phyloP scores from a whole-genome alignment of 768 basidiomycete species.

The Pisolithus microcarpus region DNA sequence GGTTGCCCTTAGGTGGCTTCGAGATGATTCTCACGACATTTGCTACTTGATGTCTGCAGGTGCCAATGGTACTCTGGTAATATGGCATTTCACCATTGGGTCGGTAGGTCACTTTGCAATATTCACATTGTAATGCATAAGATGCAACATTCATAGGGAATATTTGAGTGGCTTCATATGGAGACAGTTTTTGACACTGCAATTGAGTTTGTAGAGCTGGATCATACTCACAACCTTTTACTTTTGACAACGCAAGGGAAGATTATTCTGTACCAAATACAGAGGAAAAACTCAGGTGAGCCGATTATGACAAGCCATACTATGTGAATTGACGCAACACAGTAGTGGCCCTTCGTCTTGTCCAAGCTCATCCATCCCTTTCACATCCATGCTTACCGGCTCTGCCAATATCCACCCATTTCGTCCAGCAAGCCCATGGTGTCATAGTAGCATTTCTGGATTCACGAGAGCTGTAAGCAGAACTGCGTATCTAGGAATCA shows the following conservation, averaged over 20 bases:
- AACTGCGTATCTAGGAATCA: too few species aligned
- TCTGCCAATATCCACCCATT: too few species aligned
- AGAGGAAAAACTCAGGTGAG: background rate
- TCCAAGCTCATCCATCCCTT: too few species aligned
- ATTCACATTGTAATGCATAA: too few species aligned
- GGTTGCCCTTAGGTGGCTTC: background rate
- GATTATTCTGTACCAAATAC: background rate
- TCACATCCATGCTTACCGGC: too few species aligned
- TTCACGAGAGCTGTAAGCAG: background rate
- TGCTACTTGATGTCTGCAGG: background rate
- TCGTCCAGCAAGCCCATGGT: too few species aligned
- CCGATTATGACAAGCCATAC: background rate
- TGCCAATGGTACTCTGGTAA: constrained; percentile 1
- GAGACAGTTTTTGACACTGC: background rate
- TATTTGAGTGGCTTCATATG: background rate
- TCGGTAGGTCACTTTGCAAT: background rate
- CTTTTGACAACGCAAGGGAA: background rate
- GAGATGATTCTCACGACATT: too few species aligned
- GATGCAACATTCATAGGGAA: background rate
- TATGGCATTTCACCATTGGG: background rate
- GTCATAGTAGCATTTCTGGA: background rate
- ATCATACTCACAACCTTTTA: background rate
- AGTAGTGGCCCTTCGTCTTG: background rate
- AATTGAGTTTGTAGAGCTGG: background rate
- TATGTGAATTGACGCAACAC: too few species aligned